Base-by-base conservation (phyloP, 139 green algal species). In the Closterium sp. region DNA sequence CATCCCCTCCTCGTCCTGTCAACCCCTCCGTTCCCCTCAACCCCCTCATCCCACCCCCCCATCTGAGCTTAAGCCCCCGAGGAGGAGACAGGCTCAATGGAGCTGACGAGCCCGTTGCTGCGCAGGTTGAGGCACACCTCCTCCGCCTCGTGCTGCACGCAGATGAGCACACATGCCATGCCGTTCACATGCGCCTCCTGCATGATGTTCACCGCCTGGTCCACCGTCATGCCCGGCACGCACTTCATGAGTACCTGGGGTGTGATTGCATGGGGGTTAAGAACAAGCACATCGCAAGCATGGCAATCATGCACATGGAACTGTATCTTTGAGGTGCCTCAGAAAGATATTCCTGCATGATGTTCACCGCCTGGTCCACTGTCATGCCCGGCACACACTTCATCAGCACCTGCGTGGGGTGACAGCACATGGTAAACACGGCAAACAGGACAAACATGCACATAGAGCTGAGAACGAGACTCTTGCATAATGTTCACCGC, bases 91-190 rank as follows among this genome's bases (percentile, higher is more conserved):
- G 95, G 97, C 95, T 99, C 97, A 31, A 99, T 96, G 10, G 96
- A 97, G 30, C 93, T 95, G 31, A 98, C 97, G 24, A 99, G 96
- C 0, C 97, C 97, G 87, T 98, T 98, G 27, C 95, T 90, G 3
- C 97, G 95, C 94, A 99, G 88, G 19, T 89, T 92, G 89, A 98
- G 96, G 88, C 97, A 98, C 89, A 98, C 98, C 9, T 92, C 91
- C 95, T 99, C 97, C 0, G 97, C 97, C 85, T 97, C 95, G 2
- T 98, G 96, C 89, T 99, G 97, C 0, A 96, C 95, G 87, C 97
- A 98, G 0, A 94, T 94, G 4, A 97, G 96, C 11, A 98, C 97
- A 89, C 97, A 92, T 0, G 97, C 97, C 27, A 98, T 94, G 29
- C 97, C 97, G 86, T 97, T 96, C 31, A 97, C 89, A 94, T 99